Percentiles rank a stretch among this genome's conserved stretches.
Evolutionary conservation across 2,329 filamentous ascomycete genomes (phyloP).

Genomic region (Aspergillus pseudoglaucus): DNA sequence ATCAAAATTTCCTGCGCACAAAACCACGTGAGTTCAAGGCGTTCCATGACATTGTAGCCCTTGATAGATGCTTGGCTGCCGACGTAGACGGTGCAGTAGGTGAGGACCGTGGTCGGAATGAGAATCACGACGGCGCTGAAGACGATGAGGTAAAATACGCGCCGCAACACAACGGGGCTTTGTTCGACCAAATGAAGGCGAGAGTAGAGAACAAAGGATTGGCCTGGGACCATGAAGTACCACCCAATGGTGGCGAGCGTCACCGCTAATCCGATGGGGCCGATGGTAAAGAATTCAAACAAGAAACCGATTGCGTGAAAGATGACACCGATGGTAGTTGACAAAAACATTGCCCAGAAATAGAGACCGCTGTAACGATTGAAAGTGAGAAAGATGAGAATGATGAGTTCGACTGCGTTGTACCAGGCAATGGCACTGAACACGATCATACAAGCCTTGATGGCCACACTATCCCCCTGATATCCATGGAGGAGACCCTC

Average conservation of each 20-base stretch:
- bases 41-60: constrained; percentile 41
- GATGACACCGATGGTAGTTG: constrained; percentile 29
- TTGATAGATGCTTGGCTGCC: constrained; percentile 16
- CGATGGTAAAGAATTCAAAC: constrained; percentile 31
- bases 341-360: constrained; percentile 36
- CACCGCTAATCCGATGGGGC: constrained; percentile 29
- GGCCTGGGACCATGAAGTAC: constrained; percentile 55
- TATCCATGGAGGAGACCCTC: constrained; percentile 25
- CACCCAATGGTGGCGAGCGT: constrained; percentile 47
- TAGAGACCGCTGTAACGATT: constrained; percentile 32
- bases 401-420: constrained; percentile 43
- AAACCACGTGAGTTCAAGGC: constrained; percentile 38
- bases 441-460: constrained; percentile 25
- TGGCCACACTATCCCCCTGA: constrained; percentile 13
- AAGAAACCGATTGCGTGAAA: constrained; percentile 35
- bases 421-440: constrained; percentile 37
- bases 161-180: constrained; percentile 41
- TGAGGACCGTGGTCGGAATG: constrained; percentile 49
- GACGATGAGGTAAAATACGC: constrained; percentile 53
- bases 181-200: constrained; percentile 55
- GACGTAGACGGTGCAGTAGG: constrained; percentile 37
- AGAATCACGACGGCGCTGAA: constrained; percentile 48
- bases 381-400: constrained; percentile 34
- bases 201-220: constrained; percentile 58
- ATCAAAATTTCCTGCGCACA: constrained; percentile 41